Percentiles rank a stretch among this genome's conserved stretches.
Conservation (phyloP, 1,139 yeast genomes). For the Yamadazyma triangularis region DNA sequence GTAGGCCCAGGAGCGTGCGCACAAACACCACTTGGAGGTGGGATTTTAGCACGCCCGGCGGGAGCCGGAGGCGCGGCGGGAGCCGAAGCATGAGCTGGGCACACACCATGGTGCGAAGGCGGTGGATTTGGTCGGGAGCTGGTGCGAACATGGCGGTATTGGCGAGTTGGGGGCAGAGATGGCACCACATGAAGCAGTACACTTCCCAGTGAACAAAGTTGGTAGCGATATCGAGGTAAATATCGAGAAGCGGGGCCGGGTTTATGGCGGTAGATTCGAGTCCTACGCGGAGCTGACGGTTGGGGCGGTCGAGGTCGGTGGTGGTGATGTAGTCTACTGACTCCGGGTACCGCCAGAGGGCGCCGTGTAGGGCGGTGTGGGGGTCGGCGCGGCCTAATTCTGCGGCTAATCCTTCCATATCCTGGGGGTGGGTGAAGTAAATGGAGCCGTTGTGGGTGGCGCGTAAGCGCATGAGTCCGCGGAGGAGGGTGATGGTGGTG, state of each 20-base stretch:
- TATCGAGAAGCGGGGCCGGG: too few relatives aligned
- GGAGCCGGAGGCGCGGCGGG: constrained; percentile 41
- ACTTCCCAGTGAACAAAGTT: constrained; percentile 65
- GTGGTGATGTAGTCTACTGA: too few relatives aligned
- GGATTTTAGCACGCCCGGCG: constrained; percentile 45
- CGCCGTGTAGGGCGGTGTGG: too few relatives aligned
- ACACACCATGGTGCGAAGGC: constrained; percentile 49
- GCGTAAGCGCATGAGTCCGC: too few relatives aligned
- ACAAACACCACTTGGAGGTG: constrained; percentile 68
- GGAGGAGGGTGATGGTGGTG: too few relatives aligned
- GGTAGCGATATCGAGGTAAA: too few relatives aligned
- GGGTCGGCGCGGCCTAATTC: too few relatives aligned
- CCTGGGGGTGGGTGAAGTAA: constrained; percentile 51
- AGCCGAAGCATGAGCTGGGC: constrained; percentile 54
- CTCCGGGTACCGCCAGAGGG: too few relatives aligned
- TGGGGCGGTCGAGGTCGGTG: too few relatives aligned
- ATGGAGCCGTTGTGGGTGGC: constrained; percentile 43
- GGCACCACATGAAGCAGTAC: constrained; percentile 63
- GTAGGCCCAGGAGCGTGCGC: constrained; percentile 59
- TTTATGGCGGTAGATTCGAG: too few relatives aligned
- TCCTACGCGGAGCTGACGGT: too few relatives aligned
- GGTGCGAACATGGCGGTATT: constrained; percentile 52
- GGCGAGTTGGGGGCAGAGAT: constrained; percentile 68
- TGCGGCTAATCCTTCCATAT: constrained; percentile 64
- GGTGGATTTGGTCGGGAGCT: constrained; percentile 40